Evolutionary conservation across 2,329 filamentous ascomycete genomes (phyloP).

Genomic region (Aureobasidium sp.): DNA sequence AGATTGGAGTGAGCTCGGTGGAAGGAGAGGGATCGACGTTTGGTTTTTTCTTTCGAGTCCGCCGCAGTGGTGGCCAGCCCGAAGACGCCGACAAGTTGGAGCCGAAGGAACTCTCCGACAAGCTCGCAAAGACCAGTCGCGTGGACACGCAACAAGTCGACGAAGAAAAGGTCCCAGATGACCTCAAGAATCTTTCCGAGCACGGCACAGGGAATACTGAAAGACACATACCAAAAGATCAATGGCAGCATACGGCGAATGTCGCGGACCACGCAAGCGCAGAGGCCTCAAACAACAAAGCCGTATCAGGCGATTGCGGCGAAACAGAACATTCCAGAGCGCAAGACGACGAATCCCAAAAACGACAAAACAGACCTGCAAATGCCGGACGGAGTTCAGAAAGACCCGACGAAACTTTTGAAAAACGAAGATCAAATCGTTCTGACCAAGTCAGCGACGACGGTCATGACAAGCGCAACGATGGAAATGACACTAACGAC

Average conservation of each 20-base stretch:
- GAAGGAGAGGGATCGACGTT: constrained; percentile 36
- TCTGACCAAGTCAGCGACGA: neutral
- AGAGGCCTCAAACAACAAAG: neutral
- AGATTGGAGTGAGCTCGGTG: constrained; percentile 38
- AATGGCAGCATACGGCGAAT: constrained; percentile 7
- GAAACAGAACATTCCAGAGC: neutral
- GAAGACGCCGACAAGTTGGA: constrained; percentile 21
- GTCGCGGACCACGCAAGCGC: neutral
- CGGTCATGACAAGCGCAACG: neutral
- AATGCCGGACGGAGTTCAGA: constrained; percentile 2
- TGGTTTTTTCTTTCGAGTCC: constrained; percentile 36
- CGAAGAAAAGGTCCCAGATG: constrained; percentile 18
- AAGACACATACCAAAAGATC: neutral
- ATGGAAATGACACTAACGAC: neutral
- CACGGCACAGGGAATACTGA: neutral
- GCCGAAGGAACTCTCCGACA: constrained; percentile 9
- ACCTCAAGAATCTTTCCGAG: constrained; percentile 24
- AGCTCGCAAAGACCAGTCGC: neutral
- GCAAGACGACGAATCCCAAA: neutral
- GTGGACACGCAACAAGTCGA: constrained; percentile 15
- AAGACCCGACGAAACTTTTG: neutral
- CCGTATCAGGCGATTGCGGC: neutral
- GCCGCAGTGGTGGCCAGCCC: constrained; percentile 28
- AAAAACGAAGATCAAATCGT: neutral
- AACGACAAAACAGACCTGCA: neutral